A percentile compares a stretch with the other conserved stretches of the same genome.
These are phyloP conservation scores for Ophiostoma piceae DNA, from an alignment of 2,329 filamentous ascomycete genomes.

Conservation along the genomic window DNA sequence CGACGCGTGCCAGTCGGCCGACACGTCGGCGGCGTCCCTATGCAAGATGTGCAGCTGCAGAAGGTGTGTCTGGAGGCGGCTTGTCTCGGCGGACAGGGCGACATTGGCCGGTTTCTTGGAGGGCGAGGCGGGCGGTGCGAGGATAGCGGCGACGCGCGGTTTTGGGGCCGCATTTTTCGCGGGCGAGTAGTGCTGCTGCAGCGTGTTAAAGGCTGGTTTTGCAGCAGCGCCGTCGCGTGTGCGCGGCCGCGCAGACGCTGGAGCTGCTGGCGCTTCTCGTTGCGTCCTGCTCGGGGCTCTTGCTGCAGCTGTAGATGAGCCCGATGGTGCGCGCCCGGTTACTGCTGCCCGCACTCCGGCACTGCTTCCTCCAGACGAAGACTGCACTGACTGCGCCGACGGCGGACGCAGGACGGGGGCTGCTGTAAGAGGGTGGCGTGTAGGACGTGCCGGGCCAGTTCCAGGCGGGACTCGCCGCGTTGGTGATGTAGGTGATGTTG, in stretches of 20 bases:
- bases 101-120: constrained; percentile 58
- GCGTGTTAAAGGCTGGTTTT: constrained; percentile 55
- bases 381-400: constrained; percentile 30
- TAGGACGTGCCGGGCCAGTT: neutral
- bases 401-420: constrained; percentile 40
- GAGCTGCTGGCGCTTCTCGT: neutral
- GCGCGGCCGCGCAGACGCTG: constrained; percentile 16
- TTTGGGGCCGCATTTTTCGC: constrained; percentile 58
- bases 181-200: constrained; percentile 64
- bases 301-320: neutral
- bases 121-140: constrained; percentile 56
- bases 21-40: constrained; percentile 41
- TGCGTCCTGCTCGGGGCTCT: neutral
- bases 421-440: constrained; percentile 36
- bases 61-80: constrained; percentile 57
- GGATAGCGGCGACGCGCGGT: constrained; percentile 52
- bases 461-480: neutral
- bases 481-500: neutral
- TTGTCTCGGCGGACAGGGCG: constrained; percentile 53
- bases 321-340: constrained; percentile 15
- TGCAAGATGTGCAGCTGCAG: constrained; percentile 62
- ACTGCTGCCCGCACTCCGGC: neutral
- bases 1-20: constrained; percentile 51
- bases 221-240: constrained; percentile 11
- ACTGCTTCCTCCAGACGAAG: constrained; percentile 28